Base-by-base conservation (phyloP, 495 filamentous ascomycete species). In the Aspergillus carlsbadensis region DNA sequence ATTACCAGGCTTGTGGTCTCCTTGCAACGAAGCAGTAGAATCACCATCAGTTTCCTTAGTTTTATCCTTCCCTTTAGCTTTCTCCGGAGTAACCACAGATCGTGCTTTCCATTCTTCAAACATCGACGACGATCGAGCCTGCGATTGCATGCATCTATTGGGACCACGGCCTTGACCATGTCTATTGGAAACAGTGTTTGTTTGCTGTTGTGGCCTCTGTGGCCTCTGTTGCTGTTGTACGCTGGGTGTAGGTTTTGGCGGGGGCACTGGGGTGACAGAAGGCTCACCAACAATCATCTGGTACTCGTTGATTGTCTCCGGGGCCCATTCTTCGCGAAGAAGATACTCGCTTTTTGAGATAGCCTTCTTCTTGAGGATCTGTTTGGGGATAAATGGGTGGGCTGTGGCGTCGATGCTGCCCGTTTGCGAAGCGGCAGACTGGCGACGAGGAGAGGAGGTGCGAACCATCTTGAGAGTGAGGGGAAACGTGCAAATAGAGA, bases 91-190 rank as follows among this genome's bases (percentile, higher is more conserved):
- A n/a, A 34, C 40, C 26, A 41, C 6, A 18, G 52, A 43, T 39
- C 44, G 44, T 18, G 58, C 56, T 37, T 65, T 65, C 58, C 62
- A 65, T 33, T 59, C 59, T 18, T 65, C 62, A n/a, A 48, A 65
- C 6, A 61, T 17, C 1, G 53, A 55, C 8, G 62, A 59, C 6
- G 53, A 55, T 15, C 52, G 52, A 34, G 29, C 13, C 26, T 29
- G 26, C 3, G 26, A 4, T 21, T 54, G 37, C 3, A n/a, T 31
- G n/a, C 46, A 49, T 36, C 53, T 47, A 42, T 55, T 39, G 46
- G 22, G 2, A 3, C 13, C 14, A n/a, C 20, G 37, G 29, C 48
- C 52, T 44, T 46, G 42, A 0, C n/a, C n/a, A n/a, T n/a, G n/a
- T n/a, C 18, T 20, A 20, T 47, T 48, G 31, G 10, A 48, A n/a